Evolutionary conservation across 176 grass and related monocot genomes (phyloP).

Genomic region (Carex scoparia): DNA sequence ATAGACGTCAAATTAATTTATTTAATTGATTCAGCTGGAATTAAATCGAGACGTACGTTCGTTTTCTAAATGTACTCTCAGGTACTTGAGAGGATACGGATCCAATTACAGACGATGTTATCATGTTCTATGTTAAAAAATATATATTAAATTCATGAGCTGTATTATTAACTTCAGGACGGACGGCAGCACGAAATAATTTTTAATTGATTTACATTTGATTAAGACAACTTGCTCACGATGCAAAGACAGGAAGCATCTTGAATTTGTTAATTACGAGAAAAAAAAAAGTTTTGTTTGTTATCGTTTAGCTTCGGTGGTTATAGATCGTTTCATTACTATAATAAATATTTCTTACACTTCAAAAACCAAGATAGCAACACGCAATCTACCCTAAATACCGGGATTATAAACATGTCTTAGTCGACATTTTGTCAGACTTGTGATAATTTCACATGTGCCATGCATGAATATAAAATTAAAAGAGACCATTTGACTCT

Average conservation of each 20-base stretch:
- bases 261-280: neutral
- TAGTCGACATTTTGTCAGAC: neutral
- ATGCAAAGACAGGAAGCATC: neutral
- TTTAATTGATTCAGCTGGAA: too few relatives aligned
- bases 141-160: neutral
- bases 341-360: neutral
- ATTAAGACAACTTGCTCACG: neutral
- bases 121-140: neutral
- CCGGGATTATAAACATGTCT: slow-evolving; percentile 7
- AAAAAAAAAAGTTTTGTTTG: neutral
- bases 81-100: too few relatives aligned
- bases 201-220: neutral
- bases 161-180: slow-evolving; percentile 1
- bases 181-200: neutral
- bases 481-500: neutral
- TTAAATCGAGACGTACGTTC: too few relatives aligned
- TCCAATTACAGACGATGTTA: neutral
- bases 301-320: neutral
- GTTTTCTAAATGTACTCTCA: too few relatives aligned
- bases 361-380: neutral
- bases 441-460: neutral
- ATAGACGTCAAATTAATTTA: too few relatives aligned
- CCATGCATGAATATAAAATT: neutral
- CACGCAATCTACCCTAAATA: neutral
- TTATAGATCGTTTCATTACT: neutral